Conservation (phyloP, 129 eudicot species). For the Arctium minus region DNA sequence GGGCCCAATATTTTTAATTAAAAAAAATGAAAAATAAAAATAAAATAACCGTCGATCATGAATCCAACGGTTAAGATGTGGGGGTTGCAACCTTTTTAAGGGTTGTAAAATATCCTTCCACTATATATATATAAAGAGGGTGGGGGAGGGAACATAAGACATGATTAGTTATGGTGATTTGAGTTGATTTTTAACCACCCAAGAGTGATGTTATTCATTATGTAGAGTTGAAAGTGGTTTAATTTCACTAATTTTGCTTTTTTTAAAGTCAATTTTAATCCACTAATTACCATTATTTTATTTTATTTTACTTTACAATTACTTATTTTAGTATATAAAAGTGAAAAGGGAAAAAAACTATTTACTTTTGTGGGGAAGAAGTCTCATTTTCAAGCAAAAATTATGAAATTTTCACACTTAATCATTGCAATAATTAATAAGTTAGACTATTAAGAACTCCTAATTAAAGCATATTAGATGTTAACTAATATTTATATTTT, state of each 20-base stretch:
- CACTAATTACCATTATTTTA: not conserved
- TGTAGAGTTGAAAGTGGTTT: constrained; percentile 1
- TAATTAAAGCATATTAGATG: not conserved
- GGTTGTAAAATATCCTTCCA: too few species aligned
- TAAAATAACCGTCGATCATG: too few species aligned
- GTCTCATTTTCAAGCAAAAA: not conserved
- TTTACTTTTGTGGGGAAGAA: not conserved
- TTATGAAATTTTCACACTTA: not conserved
- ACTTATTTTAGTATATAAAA: not conserved
- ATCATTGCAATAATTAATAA: not conserved
- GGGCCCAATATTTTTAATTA: too few species aligned
- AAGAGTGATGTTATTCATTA: not conserved
- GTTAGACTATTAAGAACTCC: not conserved
- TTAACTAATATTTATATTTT: too few species aligned
- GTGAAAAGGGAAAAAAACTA: not conserved
- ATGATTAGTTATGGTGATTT: not conserved
- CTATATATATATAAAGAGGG: too few species aligned
- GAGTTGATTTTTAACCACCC: not conserved
- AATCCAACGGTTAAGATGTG: too few species aligned
- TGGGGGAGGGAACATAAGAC: not conserved
- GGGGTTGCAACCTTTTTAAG: too few species aligned
- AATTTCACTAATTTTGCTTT: not conserved
- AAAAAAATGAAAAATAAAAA: too few species aligned
- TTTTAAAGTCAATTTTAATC: not conserved
- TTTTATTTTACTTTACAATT: not conserved